Evolutionary conservation across 176 grass and related monocot species (phyloP).

Genomic region (Sorghum bicolor): DNA sequence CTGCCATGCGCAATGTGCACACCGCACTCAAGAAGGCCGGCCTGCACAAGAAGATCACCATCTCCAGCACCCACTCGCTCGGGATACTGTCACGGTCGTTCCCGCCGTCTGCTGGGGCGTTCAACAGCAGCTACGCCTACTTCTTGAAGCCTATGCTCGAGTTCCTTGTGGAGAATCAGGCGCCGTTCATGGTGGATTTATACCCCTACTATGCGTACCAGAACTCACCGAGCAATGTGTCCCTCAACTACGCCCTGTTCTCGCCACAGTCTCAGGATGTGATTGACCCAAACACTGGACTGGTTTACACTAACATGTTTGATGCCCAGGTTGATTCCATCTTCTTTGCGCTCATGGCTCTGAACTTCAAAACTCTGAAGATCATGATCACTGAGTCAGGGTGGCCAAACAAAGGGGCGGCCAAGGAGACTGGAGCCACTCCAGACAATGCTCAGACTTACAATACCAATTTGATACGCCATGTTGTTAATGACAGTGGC

Average conservation of each 20-base stretch:
- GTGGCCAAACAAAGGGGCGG: constrained; percentile 82
- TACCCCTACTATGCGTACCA: constrained; percentile 95
- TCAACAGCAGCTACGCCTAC: constrained; percentile 88
- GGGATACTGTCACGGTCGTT: constrained; percentile 81
- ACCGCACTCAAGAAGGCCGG: constrained; percentile 77
- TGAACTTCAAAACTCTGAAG: constrained; percentile 92
- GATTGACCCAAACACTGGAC: constrained; percentile 85
- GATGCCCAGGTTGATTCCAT: constrained; percentile 92
- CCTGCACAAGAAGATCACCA: constrained; percentile 89
- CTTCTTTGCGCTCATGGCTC: constrained; percentile 80
- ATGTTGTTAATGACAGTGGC: constrained; percentile 85
- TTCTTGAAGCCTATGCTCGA: constrained; percentile 95
- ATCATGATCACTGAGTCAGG: constrained; percentile 91
- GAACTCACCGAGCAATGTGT: constrained; percentile 82
- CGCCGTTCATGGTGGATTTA: constrained; percentile 96
- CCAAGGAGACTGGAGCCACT: constrained; percentile 74
- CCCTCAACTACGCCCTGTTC: constrained; percentile 75
- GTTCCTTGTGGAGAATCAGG: constrained; percentile 87
- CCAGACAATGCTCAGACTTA: constrained; percentile 90
- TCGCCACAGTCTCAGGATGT: constrained; percentile 57
- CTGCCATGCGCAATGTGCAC: constrained; percentile 86
- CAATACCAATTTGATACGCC: constrained; percentile 84
- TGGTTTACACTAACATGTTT: constrained; percentile 95
- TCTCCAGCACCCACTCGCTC: constrained; percentile 94
- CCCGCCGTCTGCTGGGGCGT: constrained; percentile 85